Percentiles rank a stretch among this genome's conserved stretches.
Conservation (phyloP, 306 rosid genomes). For the Lupinus albus region DNA sequence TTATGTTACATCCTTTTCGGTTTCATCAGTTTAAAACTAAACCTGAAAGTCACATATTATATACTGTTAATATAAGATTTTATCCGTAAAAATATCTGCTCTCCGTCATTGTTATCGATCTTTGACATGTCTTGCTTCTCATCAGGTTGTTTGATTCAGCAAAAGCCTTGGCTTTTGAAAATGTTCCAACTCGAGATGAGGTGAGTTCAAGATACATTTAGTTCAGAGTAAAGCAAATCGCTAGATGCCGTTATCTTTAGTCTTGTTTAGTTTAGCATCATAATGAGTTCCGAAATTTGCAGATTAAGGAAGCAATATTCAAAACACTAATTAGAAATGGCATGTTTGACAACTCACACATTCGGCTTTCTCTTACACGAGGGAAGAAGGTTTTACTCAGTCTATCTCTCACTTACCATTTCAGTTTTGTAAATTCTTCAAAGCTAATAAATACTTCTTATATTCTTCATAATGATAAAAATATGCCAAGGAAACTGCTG, state of each 20-base stretch:
- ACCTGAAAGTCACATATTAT: constrained; percentile 8
- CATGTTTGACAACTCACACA: constrained; percentile 83
- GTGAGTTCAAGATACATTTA: constrained; percentile 42
- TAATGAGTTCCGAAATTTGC: constrained; percentile 38
- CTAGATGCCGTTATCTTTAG: background rate
- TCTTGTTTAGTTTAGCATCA: constrained; percentile 30
- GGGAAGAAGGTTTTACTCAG: constrained; percentile 67
- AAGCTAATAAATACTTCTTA: background rate
- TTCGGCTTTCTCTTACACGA: constrained; percentile 76
- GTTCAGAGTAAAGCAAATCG: constrained; percentile 1
- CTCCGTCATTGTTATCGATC: constrained; percentile 28
- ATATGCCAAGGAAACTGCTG: background rate
- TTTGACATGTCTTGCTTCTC: constrained; percentile 31
- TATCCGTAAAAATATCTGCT: background rate
- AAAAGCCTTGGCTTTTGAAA: constrained; percentile 81
- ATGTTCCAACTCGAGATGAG: constrained; percentile 72
- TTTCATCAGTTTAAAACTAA: background rate
- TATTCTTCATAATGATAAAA: constrained; percentile 1
- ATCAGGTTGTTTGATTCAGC: constrained; percentile 82
- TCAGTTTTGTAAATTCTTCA: background rate
- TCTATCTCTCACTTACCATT: constrained; percentile 12
- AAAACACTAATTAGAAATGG: constrained; percentile 73
- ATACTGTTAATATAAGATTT: background rate
- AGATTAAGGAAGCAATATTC: constrained; percentile 87
- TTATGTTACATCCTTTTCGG: background rate